Percentiles rank a stretch among this genome's conserved stretches.
Conservation (phyloP, 1,139 yeast genomes). For the Zygosaccharomyces sapae region DNA sequence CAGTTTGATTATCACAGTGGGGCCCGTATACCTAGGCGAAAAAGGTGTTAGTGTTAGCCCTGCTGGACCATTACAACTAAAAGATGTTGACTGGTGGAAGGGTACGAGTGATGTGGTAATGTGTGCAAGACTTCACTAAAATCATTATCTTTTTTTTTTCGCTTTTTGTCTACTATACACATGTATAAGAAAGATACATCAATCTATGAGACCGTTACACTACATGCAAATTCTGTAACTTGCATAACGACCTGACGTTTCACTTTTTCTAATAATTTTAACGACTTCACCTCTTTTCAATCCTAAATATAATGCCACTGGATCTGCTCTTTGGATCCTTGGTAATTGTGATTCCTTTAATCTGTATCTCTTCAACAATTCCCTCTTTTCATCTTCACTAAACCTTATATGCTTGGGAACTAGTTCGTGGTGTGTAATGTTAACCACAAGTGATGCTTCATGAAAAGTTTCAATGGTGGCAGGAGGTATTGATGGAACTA, state of each 20-base stretch:
- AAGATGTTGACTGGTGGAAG: conserved; percentile 70
- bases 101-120: conserved; percentile 65
- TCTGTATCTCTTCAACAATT: conserved; percentile 82
- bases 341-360: conserved; percentile 95
- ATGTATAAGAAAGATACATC: conserved; percentile 10
- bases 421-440: conserved; percentile 94
- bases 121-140: conserved; percentile 39
- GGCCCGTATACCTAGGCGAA: conserved; percentile 72
- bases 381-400: conserved; percentile 78
- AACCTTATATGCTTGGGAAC: conserved; percentile 92
- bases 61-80: conserved; percentile 37
- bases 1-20: conserved; percentile 71
- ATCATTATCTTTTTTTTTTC: conserved; percentile 2
- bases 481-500: conserved; percentile 97
- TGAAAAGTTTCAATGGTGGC: conserved; percentile 94
- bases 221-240: conserved; percentile 95
- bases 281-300: conserved; percentile 96
- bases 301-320: conserved; percentile 94
- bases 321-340: conserved; percentile 94
- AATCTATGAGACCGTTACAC: neutral
- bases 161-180: conserved; percentile 9
- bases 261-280: conserved; percentile 91
- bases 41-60: conserved; percentile 77
- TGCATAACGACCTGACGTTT: conserved; percentile 97
- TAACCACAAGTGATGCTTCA: conserved; percentile 88